Evolutionary conservation across 441 rosid species (phyloP).

Genomic region (Erysimum cheiri): DNA sequence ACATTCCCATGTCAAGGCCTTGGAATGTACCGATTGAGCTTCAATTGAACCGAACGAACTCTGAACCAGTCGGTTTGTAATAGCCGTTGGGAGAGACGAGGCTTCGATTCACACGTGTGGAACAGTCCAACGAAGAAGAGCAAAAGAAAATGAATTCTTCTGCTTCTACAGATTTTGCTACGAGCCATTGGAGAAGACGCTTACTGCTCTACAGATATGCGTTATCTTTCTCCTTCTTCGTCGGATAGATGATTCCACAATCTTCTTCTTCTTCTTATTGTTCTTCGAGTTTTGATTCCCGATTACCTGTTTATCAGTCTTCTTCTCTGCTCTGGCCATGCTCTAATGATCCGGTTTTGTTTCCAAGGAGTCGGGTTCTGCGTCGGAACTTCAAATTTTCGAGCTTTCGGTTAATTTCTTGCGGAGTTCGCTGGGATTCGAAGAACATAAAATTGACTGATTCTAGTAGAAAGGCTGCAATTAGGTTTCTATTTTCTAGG

Average conservation of each 20-base stretch:
- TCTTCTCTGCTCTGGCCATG: slow-evolving; percentile 50
- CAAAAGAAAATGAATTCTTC: slow-evolving; percentile 2
- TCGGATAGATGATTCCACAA: slow-evolving; percentile 52
- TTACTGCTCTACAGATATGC: slow-evolving; percentile 2
- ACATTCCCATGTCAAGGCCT: background rate
- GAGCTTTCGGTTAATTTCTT: slow-evolving; percentile 49
- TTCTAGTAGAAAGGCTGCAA: slow-evolving; percentile 44
- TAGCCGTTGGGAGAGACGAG: slow-evolving; percentile 7
- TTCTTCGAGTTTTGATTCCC: slow-evolving; percentile 39
- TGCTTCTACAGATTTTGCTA: background rate
- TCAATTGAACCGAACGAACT: background rate
- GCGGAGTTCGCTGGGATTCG: slow-evolving; percentile 33
- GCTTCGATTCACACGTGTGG: background rate
- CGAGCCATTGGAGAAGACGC: background rate
- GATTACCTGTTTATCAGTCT: slow-evolving; percentile 33
- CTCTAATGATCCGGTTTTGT: slow-evolving; percentile 23
- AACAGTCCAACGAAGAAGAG: background rate
- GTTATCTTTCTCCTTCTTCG: slow-evolving; percentile 30
- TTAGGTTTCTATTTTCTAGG: slow-evolving; percentile 44
- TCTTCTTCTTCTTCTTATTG: slow-evolving; percentile 49
- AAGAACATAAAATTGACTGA: slow-evolving; percentile 40
- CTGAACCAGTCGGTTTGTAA: background rate
- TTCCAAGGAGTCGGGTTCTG: background rate
- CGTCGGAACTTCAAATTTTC: background rate
- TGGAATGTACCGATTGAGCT: too few relatives aligned